Evolutionary conservation across 306 rosid species (phyloP).

Genomic region (Trifolium repens): DNA sequence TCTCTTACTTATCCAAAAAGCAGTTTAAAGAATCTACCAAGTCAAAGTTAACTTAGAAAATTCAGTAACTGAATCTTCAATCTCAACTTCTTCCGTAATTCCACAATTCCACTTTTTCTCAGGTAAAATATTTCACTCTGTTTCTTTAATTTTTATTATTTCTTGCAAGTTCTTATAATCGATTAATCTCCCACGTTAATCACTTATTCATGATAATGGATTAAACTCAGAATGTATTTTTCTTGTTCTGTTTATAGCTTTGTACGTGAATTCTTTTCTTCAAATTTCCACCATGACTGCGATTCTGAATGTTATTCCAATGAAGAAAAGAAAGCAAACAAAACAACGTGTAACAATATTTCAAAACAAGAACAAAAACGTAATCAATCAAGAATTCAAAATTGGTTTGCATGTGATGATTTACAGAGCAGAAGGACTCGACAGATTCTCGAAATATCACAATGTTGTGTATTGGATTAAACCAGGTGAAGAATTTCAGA

Average conservation of each 20-base stretch:
- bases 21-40: not conserved
- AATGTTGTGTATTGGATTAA: slow-evolving; percentile 33
- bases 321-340: not conserved
- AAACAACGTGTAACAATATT: not conserved
- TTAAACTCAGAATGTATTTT: not conserved
- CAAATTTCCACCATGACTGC: not conserved
- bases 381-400: too few relatives aligned
- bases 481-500: not conserved
- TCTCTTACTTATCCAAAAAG: not conserved
- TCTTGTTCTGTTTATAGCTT: not conserved
- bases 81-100: not conserved
- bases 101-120: not conserved
- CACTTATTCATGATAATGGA: not conserved
- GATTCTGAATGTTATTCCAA: not conserved
- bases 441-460: not conserved
- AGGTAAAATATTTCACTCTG: not conserved
- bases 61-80: not conserved
- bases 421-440: not conserved
- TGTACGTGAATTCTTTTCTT: not conserved
- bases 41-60: not conserved
- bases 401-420: not conserved
- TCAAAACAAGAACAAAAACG: not conserved
- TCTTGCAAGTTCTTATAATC: not conserved
- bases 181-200: not conserved
- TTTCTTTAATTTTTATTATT: not conserved